phyloP scores from a whole-genome alignment of 805 yeast species.

The Candida michaelii region DNA sequence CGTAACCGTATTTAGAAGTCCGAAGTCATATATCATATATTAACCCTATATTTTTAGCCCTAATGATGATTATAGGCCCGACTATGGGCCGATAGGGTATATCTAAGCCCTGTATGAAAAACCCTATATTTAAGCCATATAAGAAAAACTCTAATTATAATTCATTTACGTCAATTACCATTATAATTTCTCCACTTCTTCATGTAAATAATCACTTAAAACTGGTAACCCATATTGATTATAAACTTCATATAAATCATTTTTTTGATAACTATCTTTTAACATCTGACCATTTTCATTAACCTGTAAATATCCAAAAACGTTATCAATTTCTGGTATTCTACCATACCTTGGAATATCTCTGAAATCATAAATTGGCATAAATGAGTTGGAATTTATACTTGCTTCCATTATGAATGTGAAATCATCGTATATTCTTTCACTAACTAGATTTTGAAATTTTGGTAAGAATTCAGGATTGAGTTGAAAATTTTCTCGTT shows the following conservation, averaged over 20 bases:
- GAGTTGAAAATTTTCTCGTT: slow-evolving; percentile 17
- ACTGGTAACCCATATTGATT: slow-evolving; percentile 34
- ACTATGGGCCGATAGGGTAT: too few species aligned
- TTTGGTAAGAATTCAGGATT: slow-evolving; percentile 28
- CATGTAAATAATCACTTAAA: slow-evolving; percentile 51
- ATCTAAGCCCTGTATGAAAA: too few species aligned
- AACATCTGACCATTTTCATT: slow-evolving; percentile 54
- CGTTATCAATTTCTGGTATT: slow-evolving; percentile 68
- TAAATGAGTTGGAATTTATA: slow-evolving; percentile 48
- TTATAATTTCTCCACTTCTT: slow-evolving; percentile 26
- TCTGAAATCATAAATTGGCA: slow-evolving; percentile 74
- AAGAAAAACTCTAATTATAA: too few species aligned
- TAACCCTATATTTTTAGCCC: too few species aligned
- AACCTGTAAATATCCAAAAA: slow-evolving; percentile 68
- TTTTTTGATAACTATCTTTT: slow-evolving; percentile 54
- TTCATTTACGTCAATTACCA: too few species aligned
- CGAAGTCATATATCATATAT: neutral
- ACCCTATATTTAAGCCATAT: too few species aligned
- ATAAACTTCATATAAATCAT: slow-evolving; percentile 56
- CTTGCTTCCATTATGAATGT: slow-evolving; percentile 57
- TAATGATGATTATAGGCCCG: too few species aligned
- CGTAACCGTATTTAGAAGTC: neutral
- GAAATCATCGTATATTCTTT: slow-evolving; percentile 43
- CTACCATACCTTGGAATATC: slow-evolving; percentile 63
- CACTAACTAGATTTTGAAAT: slow-evolving; percentile 27